Evolutionary conservation across 2,329 filamentous ascomycete genomes (phyloP), one percentile per base, ranked within the genome.

Genomic region (Colletotrichum sp.): DNA sequence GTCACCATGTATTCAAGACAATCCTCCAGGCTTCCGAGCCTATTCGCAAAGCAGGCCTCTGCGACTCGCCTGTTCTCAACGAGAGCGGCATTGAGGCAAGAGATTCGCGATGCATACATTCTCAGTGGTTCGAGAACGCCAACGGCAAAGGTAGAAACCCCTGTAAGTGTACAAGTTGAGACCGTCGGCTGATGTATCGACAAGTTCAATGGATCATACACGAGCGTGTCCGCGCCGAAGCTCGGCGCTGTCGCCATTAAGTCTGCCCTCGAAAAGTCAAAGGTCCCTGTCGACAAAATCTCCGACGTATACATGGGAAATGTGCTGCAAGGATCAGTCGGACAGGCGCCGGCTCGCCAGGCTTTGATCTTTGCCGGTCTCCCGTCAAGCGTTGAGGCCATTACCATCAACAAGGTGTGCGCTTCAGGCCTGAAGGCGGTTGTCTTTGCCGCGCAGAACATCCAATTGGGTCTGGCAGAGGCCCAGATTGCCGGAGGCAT

Each of bases 241-340:
- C 94, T 99, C 63, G 97, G 95, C 79, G 95, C 96, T 34, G 93
- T 93, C 18, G 97, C 96, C 75, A 99, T 99, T 88, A 97, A 96
- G 85, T 94, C 95, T 63, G 97, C 97, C 32, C 86, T 99, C 70
- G 91, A 93, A 80, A 98, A 97, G 85, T 98, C 96, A 68, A 93
- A 92, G 78, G 91, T 99, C 8, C 96, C 97, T 3, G 85, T 92
- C 68, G 92, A 93, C 39, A 94, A 94, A 83, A 95, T 99, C 81
- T 94, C 93, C 78, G 95, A 98, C 85, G 95, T 99, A 18, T 99
- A 99, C 88, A 98, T 99, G 95, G 97, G 97, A 83, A 98, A 98
- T 82, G 97, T 99, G 12, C 90, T 99, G 55, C 93, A 96, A 84
- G 96, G 90, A 60, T 91, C 91, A 22, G 91, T 97, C 8, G 97